A percentile compares a stretch with the other conserved stretches of the same genome.
Conservation (phyloP, 192 early-diverging fungal genomes). For the Coemansia pectinata region DNA sequence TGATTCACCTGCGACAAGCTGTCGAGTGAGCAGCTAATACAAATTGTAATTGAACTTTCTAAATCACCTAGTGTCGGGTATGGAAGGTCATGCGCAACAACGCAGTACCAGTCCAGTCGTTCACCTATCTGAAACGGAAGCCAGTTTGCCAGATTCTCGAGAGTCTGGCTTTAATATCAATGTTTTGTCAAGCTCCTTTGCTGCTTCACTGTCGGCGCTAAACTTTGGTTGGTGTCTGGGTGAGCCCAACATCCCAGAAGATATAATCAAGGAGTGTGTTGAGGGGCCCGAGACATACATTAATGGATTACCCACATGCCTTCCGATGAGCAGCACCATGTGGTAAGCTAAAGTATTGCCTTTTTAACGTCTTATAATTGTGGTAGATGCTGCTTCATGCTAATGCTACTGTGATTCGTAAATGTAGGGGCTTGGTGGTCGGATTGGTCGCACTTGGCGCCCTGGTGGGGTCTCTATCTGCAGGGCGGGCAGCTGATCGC, state of each 20-base stretch:
- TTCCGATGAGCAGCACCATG: slow-evolving; percentile 48
- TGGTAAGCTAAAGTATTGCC: slow-evolving; percentile 41
- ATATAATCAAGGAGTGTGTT: slow-evolving; percentile 52
- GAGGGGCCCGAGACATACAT: slow-evolving; percentile 20
- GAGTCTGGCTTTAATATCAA: slow-evolving; percentile 29
- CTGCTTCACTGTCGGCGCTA: slow-evolving; percentile 45
- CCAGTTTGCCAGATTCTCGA: slow-evolving; percentile 27
- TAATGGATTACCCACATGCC: slow-evolving; percentile 39
- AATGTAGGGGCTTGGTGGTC: slow-evolving; percentile 58
- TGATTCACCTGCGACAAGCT: not conserved
- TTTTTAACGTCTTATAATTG: not conserved
- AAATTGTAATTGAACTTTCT: not conserved
- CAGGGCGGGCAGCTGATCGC: slow-evolving; percentile 57
- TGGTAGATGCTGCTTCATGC: not conserved
- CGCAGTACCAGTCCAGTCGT: not conserved
- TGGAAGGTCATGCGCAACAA: not conserved
- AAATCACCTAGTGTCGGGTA: not conserved
- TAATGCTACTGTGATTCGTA: not conserved
- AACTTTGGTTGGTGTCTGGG: slow-evolving; percentile 58
- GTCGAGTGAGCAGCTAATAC: not conserved
- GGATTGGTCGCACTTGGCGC: slow-evolving; percentile 65
- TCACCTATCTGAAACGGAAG: not conserved
- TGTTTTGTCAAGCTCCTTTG: slow-evolving; percentile 26
- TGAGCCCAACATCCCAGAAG: slow-evolving; percentile 59
- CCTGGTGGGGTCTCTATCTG: slow-evolving; percentile 62